These are phyloP conservation scores for Mycosphaerella sp. DNA, from an alignment of 2,329 filamentous ascomycete species.

Conservation along the genomic window DNA sequence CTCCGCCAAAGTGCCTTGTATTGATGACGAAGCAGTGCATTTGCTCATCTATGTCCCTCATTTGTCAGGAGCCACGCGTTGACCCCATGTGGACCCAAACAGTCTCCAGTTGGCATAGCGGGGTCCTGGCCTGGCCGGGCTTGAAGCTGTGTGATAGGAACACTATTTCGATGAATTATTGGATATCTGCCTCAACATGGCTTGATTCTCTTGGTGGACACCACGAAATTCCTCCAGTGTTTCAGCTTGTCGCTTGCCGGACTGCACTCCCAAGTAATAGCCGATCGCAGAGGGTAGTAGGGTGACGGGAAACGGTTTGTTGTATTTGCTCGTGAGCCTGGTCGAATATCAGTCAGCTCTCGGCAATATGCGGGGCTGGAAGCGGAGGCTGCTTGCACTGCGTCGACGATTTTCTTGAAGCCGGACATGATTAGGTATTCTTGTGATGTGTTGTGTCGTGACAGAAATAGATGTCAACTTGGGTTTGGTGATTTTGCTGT, in stretches of 20 bases:
- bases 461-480: too few relatives aligned
- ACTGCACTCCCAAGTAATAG: constrained; percentile 29
- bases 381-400: not conserved
- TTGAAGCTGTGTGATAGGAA: not conserved
- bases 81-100: not conserved
- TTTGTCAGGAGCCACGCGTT: too few relatives aligned
- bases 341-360: not conserved
- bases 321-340: constrained; percentile 31
- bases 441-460: not conserved
- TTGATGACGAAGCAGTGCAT: too few relatives aligned
- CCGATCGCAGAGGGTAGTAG: constrained; percentile 30
- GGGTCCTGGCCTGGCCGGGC: not conserved
- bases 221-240: constrained; percentile 27
- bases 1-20: constrained; percentile 6
- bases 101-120: not conserved
- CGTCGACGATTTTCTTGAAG: constrained; percentile 21
- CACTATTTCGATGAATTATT: constrained; percentile 15
- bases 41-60: too few relatives aligned
- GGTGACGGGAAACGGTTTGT: constrained; percentile 32
- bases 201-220: constrained; percentile 22
- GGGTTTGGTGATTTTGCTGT: too few relatives aligned
- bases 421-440: constrained; percentile 3
- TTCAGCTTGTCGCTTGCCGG: constrained; percentile 28
- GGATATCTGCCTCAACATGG: constrained; percentile 21
- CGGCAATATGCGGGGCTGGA: not conserved